Evolutionary conservation across 2,329 filamentous ascomycete genomes (phyloP).

Genomic region (Conoideocrella luteorostrata): DNA sequence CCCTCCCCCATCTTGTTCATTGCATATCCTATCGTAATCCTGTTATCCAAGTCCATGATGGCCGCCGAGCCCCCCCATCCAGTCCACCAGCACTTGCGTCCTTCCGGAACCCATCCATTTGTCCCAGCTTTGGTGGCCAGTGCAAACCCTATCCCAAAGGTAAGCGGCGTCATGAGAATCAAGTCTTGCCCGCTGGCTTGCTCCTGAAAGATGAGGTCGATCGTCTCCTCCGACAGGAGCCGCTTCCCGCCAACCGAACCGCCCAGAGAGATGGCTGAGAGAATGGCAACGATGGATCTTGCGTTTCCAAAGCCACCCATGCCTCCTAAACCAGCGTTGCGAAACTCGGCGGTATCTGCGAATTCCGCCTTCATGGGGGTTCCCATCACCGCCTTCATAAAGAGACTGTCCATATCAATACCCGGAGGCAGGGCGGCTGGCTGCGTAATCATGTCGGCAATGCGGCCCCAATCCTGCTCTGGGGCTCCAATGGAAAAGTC

Average conservation of each 20-base stretch:
- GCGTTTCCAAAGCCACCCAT: constrained; percentile 41
- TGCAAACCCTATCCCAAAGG: constrained; percentile 37
- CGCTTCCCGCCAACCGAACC: constrained; percentile 15
- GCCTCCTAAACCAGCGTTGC: constrained; percentile 33
- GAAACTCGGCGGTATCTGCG: constrained; percentile 26
- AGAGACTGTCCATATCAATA: too few relatives aligned
- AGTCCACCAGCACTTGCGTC: neutral
- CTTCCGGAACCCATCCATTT: too few relatives aligned
- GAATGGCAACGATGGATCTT: constrained; percentile 32
- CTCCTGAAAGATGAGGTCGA: constrained; percentile 38
- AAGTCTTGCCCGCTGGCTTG: constrained; percentile 33
- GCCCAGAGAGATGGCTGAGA: constrained; percentile 21
- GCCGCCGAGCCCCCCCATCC: neutral
- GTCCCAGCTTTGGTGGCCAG: too few relatives aligned
- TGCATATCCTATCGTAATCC: neutral
- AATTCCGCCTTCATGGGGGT: too few relatives aligned
- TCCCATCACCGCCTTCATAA: too few relatives aligned
- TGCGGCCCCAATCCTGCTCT: too few relatives aligned
- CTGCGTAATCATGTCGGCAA: too few relatives aligned
- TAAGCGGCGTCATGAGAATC: constrained; percentile 20
- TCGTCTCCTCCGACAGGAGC: constrained; percentile 32
- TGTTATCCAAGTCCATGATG: neutral
- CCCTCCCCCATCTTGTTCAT: neutral
- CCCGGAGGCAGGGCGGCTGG: too few relatives aligned
- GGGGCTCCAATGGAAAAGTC: too few relatives aligned